These are phyloP conservation scores for Reticulascus tulasneorum DNA, from an alignment of 2,329 filamentous ascomycete species.

Conservation along the genomic window DNA sequence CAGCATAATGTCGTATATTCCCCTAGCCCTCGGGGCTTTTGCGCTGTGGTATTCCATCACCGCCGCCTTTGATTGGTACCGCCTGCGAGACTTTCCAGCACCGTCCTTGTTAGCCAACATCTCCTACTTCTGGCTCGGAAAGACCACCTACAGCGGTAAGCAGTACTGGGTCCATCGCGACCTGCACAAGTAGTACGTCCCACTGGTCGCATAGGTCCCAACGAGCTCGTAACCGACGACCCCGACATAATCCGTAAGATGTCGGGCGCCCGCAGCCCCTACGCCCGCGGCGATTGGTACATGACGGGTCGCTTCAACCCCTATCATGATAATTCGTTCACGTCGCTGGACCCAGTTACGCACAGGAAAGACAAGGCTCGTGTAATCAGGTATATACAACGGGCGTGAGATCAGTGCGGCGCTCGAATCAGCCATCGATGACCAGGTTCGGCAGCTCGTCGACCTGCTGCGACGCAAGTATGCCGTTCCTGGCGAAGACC, in stretches of 20 bases:
- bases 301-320: conserved; percentile 20
- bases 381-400: conserved; percentile 4
- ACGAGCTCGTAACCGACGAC: conserved; percentile 27
- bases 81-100: conserved; percentile 17
- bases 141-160: conserved; percentile 18
- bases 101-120: background rate
- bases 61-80: conserved; percentile 17
- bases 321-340: conserved; percentile 15
- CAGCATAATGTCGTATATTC: too few relatives aligned
- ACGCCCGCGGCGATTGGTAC: conserved; percentile 22
- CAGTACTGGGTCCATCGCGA: conserved; percentile 18
- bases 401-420: conserved; percentile 5
- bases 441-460: conserved; percentile 5
- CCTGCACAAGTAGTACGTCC: conserved; percentile 11
- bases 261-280: conserved; percentile 20
- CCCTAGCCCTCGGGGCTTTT: conserved; percentile 23
- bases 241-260: conserved; percentile 24
- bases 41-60: conserved; percentile 1
- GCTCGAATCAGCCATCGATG: conserved; percentile 16
- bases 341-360: conserved; percentile 17
- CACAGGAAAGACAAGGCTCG: conserved; percentile 13
- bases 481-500: background rate
- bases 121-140: conserved; percentile 17
- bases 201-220: conserved; percentile 27
- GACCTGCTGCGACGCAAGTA: conserved; percentile 5